These are phyloP conservation scores for Vigna unguiculata DNA, from an alignment of 306 rosid species.

Conservation along the genomic window DNA sequence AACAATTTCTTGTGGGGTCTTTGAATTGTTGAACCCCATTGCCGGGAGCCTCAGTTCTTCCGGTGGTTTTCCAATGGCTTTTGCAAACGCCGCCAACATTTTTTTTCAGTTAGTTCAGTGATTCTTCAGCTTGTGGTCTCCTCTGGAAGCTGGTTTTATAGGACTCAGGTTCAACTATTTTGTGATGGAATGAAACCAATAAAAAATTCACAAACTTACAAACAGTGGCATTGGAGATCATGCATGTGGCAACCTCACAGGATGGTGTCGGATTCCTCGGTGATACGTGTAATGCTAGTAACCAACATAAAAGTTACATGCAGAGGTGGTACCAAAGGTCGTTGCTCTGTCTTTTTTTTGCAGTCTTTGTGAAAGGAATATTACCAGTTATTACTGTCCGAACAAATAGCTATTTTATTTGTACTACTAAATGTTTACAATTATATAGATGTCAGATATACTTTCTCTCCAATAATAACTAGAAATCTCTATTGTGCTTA, in stretches of 20 bases:
- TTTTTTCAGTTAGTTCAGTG: slow-evolving; percentile 25
- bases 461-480: background rate
- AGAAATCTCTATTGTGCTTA: background rate
- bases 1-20: slow-evolving; percentile 50
- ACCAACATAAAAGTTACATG: slow-evolving; percentile 32
- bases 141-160: background rate
- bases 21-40: slow-evolving; percentile 37
- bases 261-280: slow-evolving; percentile 4
- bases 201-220: slow-evolving; percentile 16
- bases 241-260: slow-evolving; percentile 51
- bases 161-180: background rate
- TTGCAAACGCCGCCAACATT: slow-evolving; percentile 66
- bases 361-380: slow-evolving; percentile 26
- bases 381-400: slow-evolving; percentile 14
- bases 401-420: background rate
- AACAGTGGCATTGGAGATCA: slow-evolving; percentile 24
- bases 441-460: background rate
- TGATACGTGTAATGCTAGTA: slow-evolving; percentile 45
- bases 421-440: background rate
- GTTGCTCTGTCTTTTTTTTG: background rate
- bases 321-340: slow-evolving; percentile 13
- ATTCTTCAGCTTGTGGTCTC: background rate
- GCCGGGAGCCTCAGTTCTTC: slow-evolving; percentile 61
- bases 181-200: background rate
- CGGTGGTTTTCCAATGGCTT: slow-evolving; percentile 61